A percentile compares a stretch with the other conserved stretches of the same genome.
phyloP scores from a whole-genome alignment of 495 filamentous ascomycete species.

The Tuber umbilicatum region DNA sequence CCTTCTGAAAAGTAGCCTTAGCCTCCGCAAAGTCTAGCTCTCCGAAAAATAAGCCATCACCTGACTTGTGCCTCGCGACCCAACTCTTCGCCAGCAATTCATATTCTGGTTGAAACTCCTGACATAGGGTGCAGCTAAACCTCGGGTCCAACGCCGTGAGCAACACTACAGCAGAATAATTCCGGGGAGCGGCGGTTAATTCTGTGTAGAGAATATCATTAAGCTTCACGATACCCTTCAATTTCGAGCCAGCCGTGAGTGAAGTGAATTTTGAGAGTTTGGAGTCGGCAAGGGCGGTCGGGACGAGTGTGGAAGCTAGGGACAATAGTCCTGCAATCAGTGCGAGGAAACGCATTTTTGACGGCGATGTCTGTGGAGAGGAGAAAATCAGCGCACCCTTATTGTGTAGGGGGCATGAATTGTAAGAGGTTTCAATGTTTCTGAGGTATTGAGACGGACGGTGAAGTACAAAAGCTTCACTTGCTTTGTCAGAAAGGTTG shows the following conservation, averaged over 20 bases:
- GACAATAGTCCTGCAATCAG: slow-evolving; percentile 56
- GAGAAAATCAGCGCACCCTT: neutral
- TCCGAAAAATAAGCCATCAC: slow-evolving; percentile 69
- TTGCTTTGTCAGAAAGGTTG: neutral
- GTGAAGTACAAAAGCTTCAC: neutral
- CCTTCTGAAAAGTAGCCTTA: slow-evolving; percentile 79
- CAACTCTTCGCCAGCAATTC: slow-evolving; percentile 82
- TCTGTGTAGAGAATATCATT: slow-evolving; percentile 66
- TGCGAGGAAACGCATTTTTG: slow-evolving; percentile 36
- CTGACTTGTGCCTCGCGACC: slow-evolving; percentile 68
- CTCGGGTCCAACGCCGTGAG: slow-evolving; percentile 80
- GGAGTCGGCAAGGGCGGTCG: slow-evolving; percentile 49
- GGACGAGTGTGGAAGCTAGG: slow-evolving; percentile 49
- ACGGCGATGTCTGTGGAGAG: neutral
- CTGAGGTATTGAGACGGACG: neutral
- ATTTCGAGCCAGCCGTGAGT: slow-evolving; percentile 61
- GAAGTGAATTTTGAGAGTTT: slow-evolving; percentile 55
- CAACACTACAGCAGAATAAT: slow-evolving; percentile 76
- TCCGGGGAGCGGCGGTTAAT: slow-evolving; percentile 66
- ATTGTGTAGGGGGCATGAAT: neutral
- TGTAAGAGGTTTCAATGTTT: neutral
- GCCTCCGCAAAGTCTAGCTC: slow-evolving; percentile 87
- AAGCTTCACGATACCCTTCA: slow-evolving; percentile 65
- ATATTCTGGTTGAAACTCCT: slow-evolving; percentile 91
- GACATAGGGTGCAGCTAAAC: slow-evolving; percentile 80